Evolutionary conservation across 352 stramenopile species (phyloP).

Genomic region (Elongisporangium prolatum): DNA sequence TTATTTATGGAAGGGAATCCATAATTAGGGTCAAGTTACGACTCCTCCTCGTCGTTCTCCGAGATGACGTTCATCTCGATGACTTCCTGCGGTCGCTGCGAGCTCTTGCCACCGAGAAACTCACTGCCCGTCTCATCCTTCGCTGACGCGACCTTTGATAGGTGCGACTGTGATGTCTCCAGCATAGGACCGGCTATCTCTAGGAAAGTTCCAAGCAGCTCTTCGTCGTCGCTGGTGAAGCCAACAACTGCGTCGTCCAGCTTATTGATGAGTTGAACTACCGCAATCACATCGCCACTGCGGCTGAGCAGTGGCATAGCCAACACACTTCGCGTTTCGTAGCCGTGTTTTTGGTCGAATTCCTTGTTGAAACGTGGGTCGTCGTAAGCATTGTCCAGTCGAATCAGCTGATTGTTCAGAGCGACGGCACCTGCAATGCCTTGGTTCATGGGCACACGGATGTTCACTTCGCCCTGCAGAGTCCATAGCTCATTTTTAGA

Average conservation of each 20-base stretch:
- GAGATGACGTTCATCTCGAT: slow-evolving; percentile 83
- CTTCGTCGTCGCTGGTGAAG: slow-evolving; percentile 85
- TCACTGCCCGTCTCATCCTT: slow-evolving; percentile 51
- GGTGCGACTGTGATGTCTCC: slow-evolving; percentile 76
- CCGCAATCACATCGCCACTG: slow-evolving; percentile 70
- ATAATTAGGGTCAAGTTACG: slow-evolving; percentile 8
- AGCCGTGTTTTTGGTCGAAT: slow-evolving; percentile 85
- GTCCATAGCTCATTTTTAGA: slow-evolving; percentile 89
- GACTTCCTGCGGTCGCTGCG: slow-evolving; percentile 29
- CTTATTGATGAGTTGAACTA: slow-evolving; percentile 90
- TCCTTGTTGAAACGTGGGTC: slow-evolving; percentile 88
- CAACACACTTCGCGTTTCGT: slow-evolving; percentile 83
- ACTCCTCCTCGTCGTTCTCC: slow-evolving; percentile 73
- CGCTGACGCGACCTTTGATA: slow-evolving; percentile 38
- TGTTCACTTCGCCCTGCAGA: slow-evolving; percentile 86
- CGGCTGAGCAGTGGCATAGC: slow-evolving; percentile 83
- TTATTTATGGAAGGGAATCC: background rate
- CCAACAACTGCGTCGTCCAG: slow-evolving; percentile 44
- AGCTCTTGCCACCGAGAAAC: slow-evolving; percentile 45
- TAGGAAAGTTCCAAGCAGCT: slow-evolving; percentile 84
- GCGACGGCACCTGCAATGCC: slow-evolving; percentile 81
- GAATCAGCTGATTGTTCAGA: slow-evolving; percentile 64
- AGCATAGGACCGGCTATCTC: slow-evolving; percentile 87
- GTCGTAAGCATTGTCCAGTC: slow-evolving; percentile 83
- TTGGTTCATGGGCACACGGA: slow-evolving; percentile 81